A percentile compares a stretch with the other conserved stretches of the same genome.
These are phyloP conservation scores for Ceratocystis harringtonii DNA, from an alignment of 2,329 filamentous ascomycete species.

Conservation along the genomic window DNA sequence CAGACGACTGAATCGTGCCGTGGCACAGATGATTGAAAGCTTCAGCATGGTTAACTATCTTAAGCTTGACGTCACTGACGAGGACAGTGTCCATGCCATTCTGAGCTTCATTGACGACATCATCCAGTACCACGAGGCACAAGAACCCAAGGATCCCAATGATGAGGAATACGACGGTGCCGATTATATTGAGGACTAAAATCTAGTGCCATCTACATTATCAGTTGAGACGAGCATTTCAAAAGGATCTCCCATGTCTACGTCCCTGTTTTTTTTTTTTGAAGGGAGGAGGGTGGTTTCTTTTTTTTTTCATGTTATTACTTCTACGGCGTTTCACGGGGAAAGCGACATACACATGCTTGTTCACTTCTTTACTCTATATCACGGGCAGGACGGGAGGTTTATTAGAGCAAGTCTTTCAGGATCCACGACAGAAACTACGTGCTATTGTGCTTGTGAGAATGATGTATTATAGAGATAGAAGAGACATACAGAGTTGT, in stretches of 20 bases:
- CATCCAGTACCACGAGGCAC: slow-evolving; percentile 84
- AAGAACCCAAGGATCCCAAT: slow-evolving; percentile 72
- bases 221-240: neutral
- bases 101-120: slow-evolving; percentile 89
- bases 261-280: neutral
- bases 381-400: neutral
- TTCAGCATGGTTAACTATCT: slow-evolving; percentile 97
- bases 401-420: neutral
- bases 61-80: slow-evolving; percentile 74
- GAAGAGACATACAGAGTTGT: neutral
- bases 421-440: neutral
- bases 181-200: slow-evolving; percentile 25
- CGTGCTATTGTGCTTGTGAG: neutral
- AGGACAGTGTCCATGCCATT: slow-evolving; percentile 74
- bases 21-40: slow-evolving; percentile 83
- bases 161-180: slow-evolving; percentile 36
- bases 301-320: neutral
- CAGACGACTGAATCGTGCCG: slow-evolving; percentile 67
- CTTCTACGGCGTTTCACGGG: slow-evolving; percentile 6
- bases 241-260: neutral
- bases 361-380: neutral
- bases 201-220: too few relatives aligned
- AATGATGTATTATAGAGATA: neutral
- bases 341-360: slow-evolving; percentile 3
- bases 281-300: too few relatives aligned